These are phyloP conservation scores for Uromyces viciae-fabae DNA, from an alignment of 1,284 basidiomycete genomes.

Conservation along the genomic window DNA sequence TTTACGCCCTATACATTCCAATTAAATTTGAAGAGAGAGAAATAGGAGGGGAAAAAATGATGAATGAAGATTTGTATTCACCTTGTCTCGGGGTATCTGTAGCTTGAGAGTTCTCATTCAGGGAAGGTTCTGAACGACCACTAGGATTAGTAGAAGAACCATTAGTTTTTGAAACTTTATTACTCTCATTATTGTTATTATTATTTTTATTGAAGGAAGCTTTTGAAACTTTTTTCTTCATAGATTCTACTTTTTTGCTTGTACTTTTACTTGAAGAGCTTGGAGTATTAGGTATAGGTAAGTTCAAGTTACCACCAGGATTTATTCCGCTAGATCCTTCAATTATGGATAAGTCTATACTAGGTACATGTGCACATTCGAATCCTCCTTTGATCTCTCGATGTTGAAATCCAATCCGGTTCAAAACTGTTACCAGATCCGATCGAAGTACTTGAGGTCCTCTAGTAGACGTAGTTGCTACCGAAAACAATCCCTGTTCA, in stretches of 20 bases:
- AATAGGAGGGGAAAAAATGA: too few relatives aligned
- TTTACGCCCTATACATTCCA: too few relatives aligned
- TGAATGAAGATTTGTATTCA: background rate
- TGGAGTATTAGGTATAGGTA: background rate
- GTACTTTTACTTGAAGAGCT: background rate
- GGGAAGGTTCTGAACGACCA: slow-evolving; percentile 4
- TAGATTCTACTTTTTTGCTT: background rate
- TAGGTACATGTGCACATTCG: slow-evolving; percentile 90
- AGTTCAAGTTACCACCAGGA: background rate
- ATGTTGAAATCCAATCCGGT: slow-evolving; percentile 90
- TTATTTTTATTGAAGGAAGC: slow-evolving; percentile 33
- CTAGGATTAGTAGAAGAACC: background rate
- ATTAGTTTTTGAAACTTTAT: slow-evolving; percentile 8
- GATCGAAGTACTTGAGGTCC: slow-evolving; percentile 71
- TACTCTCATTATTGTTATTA: background rate
- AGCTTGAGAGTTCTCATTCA: background rate
- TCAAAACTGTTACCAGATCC: slow-evolving; percentile 80
- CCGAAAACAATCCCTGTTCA: slow-evolving; percentile 60
- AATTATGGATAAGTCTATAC: slow-evolving; percentile 78
- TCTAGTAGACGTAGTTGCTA: slow-evolving; percentile 92
- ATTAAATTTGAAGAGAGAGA: too few relatives aligned
- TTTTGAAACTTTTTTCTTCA: slow-evolving; percentile 38
- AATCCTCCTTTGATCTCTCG: slow-evolving; percentile 85
- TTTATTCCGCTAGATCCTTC: slow-evolving; percentile 53
- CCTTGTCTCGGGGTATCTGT: background rate